Percentiles rank a stretch among this genome's conserved stretches.
Evolutionary conservation across 352 stramenopile genomes (phyloP).

Genomic region (Globisporangium takayamanum): DNA sequence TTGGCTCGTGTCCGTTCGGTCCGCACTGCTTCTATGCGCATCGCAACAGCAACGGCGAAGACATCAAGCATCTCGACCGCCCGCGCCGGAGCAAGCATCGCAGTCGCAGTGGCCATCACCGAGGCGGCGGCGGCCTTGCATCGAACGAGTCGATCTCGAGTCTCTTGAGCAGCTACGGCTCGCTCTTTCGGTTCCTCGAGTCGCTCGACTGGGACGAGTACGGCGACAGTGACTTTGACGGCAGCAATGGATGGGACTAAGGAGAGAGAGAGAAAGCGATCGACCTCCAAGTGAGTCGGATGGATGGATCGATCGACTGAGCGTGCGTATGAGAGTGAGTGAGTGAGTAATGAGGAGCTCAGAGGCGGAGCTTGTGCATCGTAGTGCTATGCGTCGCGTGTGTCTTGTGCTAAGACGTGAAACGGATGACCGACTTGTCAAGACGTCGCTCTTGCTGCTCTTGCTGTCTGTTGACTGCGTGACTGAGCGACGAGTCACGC

Average conservation of each 20-base stretch:
- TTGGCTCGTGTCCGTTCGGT: constrained; percentile 68
- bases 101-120: constrained; percentile 13
- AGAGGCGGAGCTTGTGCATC: background rate
- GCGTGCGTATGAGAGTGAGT: background rate
- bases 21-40: constrained; percentile 76
- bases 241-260: constrained; percentile 3
- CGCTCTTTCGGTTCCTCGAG: constrained; percentile 64
- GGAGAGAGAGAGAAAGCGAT: background rate
- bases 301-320: background rate
- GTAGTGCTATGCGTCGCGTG: background rate
- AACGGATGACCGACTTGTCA: background rate
- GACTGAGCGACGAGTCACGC: background rate
- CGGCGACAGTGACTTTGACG: constrained; percentile 13
- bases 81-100: constrained; percentile 16
- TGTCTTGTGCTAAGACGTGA: background rate
- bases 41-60: constrained; percentile 38
- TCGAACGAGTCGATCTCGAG: constrained; percentile 25
- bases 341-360: background rate
- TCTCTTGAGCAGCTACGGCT: constrained; percentile 51
- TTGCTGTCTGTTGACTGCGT: background rate
- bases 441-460: background rate
- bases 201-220: constrained; percentile 50
- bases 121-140: constrained; percentile 7
- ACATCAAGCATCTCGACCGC: constrained; percentile 65
- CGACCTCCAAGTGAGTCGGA: background rate